Evolutionary conservation across 1,284 basidiomycete species (phyloP).

Genomic region (Bondarzewia mesenterica): DNA sequence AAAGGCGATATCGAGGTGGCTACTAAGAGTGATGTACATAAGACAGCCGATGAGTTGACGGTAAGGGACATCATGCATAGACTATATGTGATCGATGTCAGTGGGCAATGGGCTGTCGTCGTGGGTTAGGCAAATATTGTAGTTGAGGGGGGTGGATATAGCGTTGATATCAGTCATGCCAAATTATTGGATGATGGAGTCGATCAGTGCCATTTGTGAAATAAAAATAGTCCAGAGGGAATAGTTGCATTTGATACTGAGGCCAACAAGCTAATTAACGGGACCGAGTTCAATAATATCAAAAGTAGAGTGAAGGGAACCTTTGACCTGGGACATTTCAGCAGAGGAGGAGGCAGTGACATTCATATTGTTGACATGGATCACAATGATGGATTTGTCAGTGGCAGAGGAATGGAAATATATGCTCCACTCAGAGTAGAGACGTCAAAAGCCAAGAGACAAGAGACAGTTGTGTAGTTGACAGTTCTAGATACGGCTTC

Average conservation of each 20-base stretch:
- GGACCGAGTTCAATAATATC: conserved; percentile 17
- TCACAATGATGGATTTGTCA: conserved; percentile 6
- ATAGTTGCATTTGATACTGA: conserved; percentile 21
- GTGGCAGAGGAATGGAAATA: neutral
- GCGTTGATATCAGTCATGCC: conserved; percentile 23
- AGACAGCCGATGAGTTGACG: conserved; percentile 27
- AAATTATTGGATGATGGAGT: conserved; percentile 25
- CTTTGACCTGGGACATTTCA: conserved; percentile 20
- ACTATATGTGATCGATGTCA: neutral
- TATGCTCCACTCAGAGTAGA: conserved; percentile 4
- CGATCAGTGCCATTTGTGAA: conserved; percentile 30
- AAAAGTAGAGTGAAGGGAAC: conserved; percentile 15
- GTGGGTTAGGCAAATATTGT: conserved; percentile 11
- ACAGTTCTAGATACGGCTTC: conserved; percentile 13
- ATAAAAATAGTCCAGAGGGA: conserved; percentile 19
- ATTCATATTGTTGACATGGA: conserved; percentile 21
- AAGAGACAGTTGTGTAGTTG: conserved; percentile 6
- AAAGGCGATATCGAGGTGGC: conserved; percentile 32
- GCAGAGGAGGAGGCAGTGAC: conserved; percentile 13
- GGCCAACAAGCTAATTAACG: conserved; percentile 15
- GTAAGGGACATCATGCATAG: conserved; percentile 16
- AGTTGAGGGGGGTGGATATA: conserved; percentile 23
- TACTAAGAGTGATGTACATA: conserved; percentile 29
- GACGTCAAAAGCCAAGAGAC: conserved; percentile 4
- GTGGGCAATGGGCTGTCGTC: neutral